Evolutionary conservation across 768 basidiomycete genomes (phyloP), one percentile per base, ranked within the genome.

Genomic region (Pulveroboletus sp.): DNA sequence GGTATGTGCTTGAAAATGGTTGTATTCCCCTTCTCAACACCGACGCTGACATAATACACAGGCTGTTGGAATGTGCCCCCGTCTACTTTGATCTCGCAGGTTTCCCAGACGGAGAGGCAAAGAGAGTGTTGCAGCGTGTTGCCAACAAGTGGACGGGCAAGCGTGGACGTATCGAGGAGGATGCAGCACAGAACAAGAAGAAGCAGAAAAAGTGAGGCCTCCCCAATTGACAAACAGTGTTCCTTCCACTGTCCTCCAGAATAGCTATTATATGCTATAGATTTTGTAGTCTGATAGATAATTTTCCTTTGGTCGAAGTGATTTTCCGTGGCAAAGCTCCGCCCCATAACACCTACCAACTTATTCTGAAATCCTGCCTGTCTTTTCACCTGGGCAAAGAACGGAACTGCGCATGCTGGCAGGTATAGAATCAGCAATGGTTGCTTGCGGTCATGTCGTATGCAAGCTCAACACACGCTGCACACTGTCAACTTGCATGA

Each of bases 81-180:
- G 64, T 65, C 31, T 94, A 93, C 68, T 95, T 83, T 66, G 89
- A 94, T 61, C 55, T 84, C 6, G 26, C 61, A 8, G 63, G 69
- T 1, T 89, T 93, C 73, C 70, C 79, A 1, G 80, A 84, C 28
- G 83, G 86, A 5, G 85, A 87, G 62, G 80, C 83, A 30, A 91
- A 87, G 69, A 72, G 78, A 8, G 79, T 81, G 1, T 62, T 92
- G 18, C 71, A 78, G 58, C 72, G 80, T 8, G 70, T 80, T 8
- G 55, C 73, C 33, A 73, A 74, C 54, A 89, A 88, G 72, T 71
- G 64, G 47, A 56, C 73, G 10, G 76, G 79, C 2, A 80, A 78
- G 59, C 54, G 51, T 46, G 31, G 54, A 31, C 53, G 51, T 14
- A 27, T 41, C 6, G 55, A 58, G 3, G 59, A 58, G 11, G 56